Evolutionary conservation across 139 green algal species (phyloP).

Genomic region (Chloropicon primus): DNA sequence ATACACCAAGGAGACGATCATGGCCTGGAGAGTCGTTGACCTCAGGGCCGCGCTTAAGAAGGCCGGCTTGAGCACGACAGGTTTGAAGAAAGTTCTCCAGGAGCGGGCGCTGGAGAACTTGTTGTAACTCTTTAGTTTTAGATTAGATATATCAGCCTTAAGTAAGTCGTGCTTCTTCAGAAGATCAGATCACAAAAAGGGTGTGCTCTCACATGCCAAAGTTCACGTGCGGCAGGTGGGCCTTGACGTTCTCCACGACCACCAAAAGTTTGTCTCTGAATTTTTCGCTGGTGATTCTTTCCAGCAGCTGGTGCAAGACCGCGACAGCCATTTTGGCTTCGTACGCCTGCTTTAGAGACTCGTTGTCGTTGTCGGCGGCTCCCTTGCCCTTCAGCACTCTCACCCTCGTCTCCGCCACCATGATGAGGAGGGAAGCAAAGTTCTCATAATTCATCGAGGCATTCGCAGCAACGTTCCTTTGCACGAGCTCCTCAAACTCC

Average conservation of each 20-base stretch:
- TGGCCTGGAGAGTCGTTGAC: not conserved
- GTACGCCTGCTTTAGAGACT: not conserved
- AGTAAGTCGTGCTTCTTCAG: no score
- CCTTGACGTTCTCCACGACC: not conserved
- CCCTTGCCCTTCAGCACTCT: not conserved
- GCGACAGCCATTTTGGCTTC: not conserved
- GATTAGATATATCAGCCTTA: not conserved
- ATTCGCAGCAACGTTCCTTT: conserved; percentile 47
- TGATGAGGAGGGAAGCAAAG: conserved; percentile 23
- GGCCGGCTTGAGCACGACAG: not conserved
- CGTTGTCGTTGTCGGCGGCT: not conserved
- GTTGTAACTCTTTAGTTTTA: no score
- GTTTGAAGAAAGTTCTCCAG: not conserved
- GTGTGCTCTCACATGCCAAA: no score
- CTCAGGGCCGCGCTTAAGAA: not conserved
- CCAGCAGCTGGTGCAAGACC: not conserved
- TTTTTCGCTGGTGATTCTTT: not conserved
- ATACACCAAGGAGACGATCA: not conserved
- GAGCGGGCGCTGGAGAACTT: not conserved
- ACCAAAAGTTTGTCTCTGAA: not conserved
- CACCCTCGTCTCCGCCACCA: not conserved
- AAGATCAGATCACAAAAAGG: no score
- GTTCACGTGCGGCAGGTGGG: not conserved
- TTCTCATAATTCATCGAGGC: conserved; percentile 28
- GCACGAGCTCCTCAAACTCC: conserved; percentile 60